Percentiles rank a stretch among this genome's conserved stretches.
Conservation (phyloP, 2,329 filamentous ascomycete species). For the Epichloe gansuensis region DNA sequence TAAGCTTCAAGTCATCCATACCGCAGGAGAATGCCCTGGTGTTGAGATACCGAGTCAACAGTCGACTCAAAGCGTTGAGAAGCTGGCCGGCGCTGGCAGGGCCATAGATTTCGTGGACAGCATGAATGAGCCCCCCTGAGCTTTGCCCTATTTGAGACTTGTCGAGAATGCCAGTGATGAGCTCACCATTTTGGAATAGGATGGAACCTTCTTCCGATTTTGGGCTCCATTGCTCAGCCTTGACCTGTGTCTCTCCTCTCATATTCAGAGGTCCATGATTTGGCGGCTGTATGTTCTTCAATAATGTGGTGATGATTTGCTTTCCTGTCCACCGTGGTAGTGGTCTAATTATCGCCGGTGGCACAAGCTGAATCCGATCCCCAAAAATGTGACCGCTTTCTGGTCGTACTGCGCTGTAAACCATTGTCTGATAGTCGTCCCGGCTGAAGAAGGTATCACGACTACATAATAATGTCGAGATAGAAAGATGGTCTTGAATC, state of each 20-base stretch:
- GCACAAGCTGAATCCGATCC: constrained; percentile 68
- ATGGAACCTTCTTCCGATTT: constrained; percentile 69
- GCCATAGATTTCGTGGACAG: constrained; percentile 87
- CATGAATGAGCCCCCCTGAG: constrained; percentile 77
- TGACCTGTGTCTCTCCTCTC: constrained; percentile 64
- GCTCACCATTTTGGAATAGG: constrained; percentile 72
- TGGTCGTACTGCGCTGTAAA: constrained; percentile 80
- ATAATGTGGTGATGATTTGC: constrained; percentile 81
- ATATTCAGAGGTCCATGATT: constrained; percentile 68
- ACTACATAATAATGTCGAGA: constrained; percentile 81
- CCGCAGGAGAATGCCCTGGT: constrained; percentile 96
- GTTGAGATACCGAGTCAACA: constrained; percentile 79
- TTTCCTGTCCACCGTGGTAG: constrained; percentile 85
- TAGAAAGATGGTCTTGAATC: constrained; percentile 96
- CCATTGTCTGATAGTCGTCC: constrained; percentile 82
- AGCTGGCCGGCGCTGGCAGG: constrained; percentile 75
- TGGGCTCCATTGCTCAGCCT: constrained; percentile 65
- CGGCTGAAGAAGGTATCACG: constrained; percentile 83
- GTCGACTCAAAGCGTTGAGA: constrained; percentile 75
- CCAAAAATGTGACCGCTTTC: constrained; percentile 80
- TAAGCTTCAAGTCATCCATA: constrained; percentile 88
- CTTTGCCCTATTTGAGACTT: constrained; percentile 89
- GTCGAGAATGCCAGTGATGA: constrained; percentile 84
- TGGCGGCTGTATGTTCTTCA: constrained; percentile 79
- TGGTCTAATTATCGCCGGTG: constrained; percentile 74